phyloP scores from a whole-genome alignment of 2,329 filamentous ascomycete species.

The Neoarthrinium moseri region DNA sequence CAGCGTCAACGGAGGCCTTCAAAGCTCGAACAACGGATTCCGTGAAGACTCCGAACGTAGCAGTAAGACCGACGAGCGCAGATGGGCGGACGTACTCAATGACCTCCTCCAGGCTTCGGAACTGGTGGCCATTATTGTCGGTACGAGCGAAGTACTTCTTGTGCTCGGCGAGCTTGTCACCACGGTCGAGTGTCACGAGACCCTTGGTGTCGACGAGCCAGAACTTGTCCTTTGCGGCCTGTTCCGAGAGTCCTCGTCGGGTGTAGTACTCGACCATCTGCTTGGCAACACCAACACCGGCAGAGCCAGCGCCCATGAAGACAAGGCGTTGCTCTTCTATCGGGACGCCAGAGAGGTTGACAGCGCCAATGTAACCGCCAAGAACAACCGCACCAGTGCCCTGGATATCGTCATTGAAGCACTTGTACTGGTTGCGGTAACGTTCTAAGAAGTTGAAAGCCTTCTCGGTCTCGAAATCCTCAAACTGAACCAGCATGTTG shows the following conservation, averaged over 20 bases:
- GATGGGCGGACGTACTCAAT: conserved; percentile 95
- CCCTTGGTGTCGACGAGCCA: conserved; percentile 97
- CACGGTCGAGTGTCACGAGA: conserved; percentile 88
- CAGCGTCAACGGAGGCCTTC: conserved; percentile 61
- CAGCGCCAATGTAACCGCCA: conserved; percentile 63
- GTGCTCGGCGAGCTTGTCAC: conserved; percentile 90
- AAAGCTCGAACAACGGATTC: conserved; percentile 76
- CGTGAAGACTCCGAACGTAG: conserved; percentile 92
- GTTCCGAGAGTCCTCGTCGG: conserved; percentile 83
- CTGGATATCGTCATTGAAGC: conserved; percentile 99
- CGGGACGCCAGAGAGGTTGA: conserved; percentile 82
- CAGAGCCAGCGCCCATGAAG: conserved; percentile 93
- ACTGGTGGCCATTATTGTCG: conserved; percentile 66
- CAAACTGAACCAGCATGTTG: conserved; percentile 79
- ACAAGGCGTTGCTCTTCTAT: conserved; percentile 89
- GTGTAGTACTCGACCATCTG: conserved; percentile 98
- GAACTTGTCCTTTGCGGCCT: conserved; percentile 87
- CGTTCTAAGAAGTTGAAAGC: conserved; percentile 91
- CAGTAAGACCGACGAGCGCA: conserved; percentile 90
- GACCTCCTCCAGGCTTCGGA: conserved; percentile 82
- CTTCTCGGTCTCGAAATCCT: conserved; percentile 88
- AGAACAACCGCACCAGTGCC: conserved; percentile 95
- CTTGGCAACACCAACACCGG: conserved; percentile 95
- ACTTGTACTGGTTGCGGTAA: conserved; percentile 85
- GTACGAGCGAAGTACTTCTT: conserved; percentile 69